Conservation (phyloP, 2,329 filamentous ascomycete species). For the Ramularia endophylla region DNA sequence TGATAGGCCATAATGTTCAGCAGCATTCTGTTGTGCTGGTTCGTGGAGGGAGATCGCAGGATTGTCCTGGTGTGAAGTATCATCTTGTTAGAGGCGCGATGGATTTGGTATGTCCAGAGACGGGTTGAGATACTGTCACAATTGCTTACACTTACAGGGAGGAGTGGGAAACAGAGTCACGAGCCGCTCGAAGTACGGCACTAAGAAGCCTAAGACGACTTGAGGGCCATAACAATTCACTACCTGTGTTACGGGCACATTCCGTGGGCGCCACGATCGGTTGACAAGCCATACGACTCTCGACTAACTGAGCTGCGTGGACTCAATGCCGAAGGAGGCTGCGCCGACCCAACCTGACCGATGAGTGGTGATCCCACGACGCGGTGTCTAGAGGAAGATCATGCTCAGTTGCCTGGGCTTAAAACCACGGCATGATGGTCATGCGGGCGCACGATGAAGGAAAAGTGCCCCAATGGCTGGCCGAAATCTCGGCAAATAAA, state of each 20-base stretch:
- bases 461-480: too few relatives aligned
- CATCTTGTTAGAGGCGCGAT: constrained; percentile 85
- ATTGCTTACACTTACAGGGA: constrained; percentile 50
- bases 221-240: constrained; percentile 16
- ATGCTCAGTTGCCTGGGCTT: background rate
- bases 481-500: too few relatives aligned
- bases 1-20: constrained; percentile 83
- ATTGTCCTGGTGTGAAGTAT: constrained; percentile 98
- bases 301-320: background rate
- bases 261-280: background rate
- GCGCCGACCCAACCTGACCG: too few relatives aligned
- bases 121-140: background rate
- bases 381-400: background rate
- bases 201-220: constrained; percentile 94
- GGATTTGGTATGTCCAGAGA: constrained; percentile 67
- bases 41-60: constrained; percentile 85
- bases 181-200: constrained; percentile 92
- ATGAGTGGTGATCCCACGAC: too few relatives aligned
- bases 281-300: background rate
- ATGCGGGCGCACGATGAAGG: too few relatives aligned
- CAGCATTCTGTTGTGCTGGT: constrained; percentile 97
- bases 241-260: background rate
- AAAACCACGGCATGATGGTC: too few relatives aligned
- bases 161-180: constrained; percentile 81
- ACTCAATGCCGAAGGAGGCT: too few relatives aligned